phyloP scores from a whole-genome alignment of 2,329 filamentous ascomycete genomes.

The Aspergillus terreus region DNA sequence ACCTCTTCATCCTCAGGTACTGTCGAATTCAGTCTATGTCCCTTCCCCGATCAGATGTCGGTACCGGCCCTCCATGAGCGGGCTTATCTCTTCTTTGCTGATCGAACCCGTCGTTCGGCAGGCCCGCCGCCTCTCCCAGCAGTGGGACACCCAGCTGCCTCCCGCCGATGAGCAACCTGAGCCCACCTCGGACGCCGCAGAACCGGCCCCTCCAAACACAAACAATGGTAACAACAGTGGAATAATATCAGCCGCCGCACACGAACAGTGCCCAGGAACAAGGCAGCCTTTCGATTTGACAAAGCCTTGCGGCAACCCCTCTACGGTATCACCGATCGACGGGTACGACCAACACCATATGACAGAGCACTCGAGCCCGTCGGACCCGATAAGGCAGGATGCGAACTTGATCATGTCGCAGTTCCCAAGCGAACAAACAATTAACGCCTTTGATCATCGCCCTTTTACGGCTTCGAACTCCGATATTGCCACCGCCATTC shows the following conservation, averaged over 20 bases:
- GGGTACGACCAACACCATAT: slow-evolving; percentile 9
- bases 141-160: slow-evolving; percentile 16
- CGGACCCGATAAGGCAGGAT: neutral
- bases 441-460: neutral
- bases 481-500: neutral
- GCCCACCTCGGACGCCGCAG: slow-evolving; percentile 19
- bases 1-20: neutral
- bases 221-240: slow-evolving; percentile 9
- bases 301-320: slow-evolving; percentile 19
- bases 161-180: slow-evolving; percentile 20
- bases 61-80: slow-evolving; percentile 39
- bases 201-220: slow-evolving; percentile 16
- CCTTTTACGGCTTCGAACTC: neutral
- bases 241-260: slow-evolving; percentile 8
- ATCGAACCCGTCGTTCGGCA: slow-evolving; percentile 43
- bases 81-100: slow-evolving; percentile 41
- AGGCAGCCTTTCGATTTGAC: slow-evolving; percentile 16
- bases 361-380: neutral
- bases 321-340: slow-evolving; percentile 14
- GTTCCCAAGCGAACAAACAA: neutral
- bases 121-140: slow-evolving; percentile 37
- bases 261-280: slow-evolving; percentile 10
- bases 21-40: slow-evolving; percentile 2
- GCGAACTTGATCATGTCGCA: neutral
- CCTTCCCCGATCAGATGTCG: slow-evolving; percentile 12